Percentiles rank a stretch among this genome's conserved stretches.
Evolutionary conservation across 176 grass and related monocot genomes (phyloP).

Genomic region (Cenchrus purpureus): DNA sequence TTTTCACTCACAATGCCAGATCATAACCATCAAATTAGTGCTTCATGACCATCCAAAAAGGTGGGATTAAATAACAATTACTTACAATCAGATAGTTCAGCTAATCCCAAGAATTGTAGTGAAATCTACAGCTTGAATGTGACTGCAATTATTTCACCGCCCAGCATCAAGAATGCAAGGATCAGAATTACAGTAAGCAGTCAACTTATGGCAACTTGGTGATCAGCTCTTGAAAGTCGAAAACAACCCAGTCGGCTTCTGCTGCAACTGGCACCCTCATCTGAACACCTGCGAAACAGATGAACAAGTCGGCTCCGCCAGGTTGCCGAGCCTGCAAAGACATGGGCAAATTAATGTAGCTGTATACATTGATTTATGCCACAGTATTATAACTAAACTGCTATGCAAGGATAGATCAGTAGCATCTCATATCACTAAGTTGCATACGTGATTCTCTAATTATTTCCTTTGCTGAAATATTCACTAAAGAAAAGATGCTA

Average conservation of each 20-base stretch:
- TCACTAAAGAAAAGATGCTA: too few species aligned
- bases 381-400: neutral
- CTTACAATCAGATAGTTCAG: conserved; percentile 30
- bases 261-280: conserved; percentile 75
- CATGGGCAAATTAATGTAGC: neutral
- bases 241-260: conserved; percentile 78
- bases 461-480: too few species aligned
- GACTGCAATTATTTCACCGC: neutral
- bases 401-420: neutral
- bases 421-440: neutral
- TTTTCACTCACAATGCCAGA: neutral
- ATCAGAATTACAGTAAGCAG: neutral
- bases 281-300: conserved; percentile 88
- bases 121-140: conserved; percentile 16
- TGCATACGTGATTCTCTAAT: too few species aligned
- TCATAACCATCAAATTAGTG: neutral
- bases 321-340: conserved; percentile 70
- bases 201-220: conserved; percentile 49
- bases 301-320: conserved; percentile 77
- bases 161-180: neutral
- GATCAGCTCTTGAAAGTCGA: conserved; percentile 80
- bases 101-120: neutral
- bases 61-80: neutral
- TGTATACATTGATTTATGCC: neutral
- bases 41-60: neutral